Conservation (phyloP, 495 filamentous ascomycete species). For the Lasiosphaeria hispida region DNA sequence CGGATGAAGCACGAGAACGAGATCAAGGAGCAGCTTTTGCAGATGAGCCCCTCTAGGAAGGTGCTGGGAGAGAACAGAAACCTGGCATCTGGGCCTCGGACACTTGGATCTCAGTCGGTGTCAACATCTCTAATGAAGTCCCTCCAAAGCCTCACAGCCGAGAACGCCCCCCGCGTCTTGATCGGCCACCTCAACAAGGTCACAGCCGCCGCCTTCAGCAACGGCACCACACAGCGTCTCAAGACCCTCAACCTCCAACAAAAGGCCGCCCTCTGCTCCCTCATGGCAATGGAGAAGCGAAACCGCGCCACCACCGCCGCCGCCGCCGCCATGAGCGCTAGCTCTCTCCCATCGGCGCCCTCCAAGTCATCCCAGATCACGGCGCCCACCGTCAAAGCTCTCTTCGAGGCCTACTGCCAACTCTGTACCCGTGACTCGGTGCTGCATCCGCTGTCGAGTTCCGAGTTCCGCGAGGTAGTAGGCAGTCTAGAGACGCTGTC, state of each 20-base stretch:
- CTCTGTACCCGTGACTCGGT: constrained; percentile 81
- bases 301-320: constrained; percentile 43
- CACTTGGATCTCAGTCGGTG: constrained; percentile 24
- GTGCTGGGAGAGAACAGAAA: constrained; percentile 47
- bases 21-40: constrained; percentile 48
- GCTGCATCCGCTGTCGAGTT: constrained; percentile 79
- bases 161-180: constrained; percentile 83
- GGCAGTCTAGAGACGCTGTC: constrained; percentile 81
- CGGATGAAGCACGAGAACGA: constrained; percentile 59
- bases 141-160: constrained; percentile 57
- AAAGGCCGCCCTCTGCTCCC: constrained; percentile 87
- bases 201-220: constrained; percentile 79
- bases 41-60: constrained; percentile 41
- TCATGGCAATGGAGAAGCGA: constrained; percentile 74
- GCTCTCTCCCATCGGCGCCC: constrained; percentile 14
- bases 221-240: constrained; percentile 77
- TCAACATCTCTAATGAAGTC: constrained; percentile 41
- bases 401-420: constrained; percentile 74
- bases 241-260: constrained; percentile 90
- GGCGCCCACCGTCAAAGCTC: constrained; percentile 71
- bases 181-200: constrained; percentile 90
- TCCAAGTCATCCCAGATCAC: constrained; percentile 31
- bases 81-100: constrained; percentile 41
- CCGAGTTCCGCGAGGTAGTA: constrained; percentile 94
- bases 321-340: constrained; percentile 57